Evolutionary conservation across 2,329 filamentous ascomycete species (phyloP), one percentile per base, ranked within the genome.

Genomic region (Ampelomyces quisqualis): DNA sequence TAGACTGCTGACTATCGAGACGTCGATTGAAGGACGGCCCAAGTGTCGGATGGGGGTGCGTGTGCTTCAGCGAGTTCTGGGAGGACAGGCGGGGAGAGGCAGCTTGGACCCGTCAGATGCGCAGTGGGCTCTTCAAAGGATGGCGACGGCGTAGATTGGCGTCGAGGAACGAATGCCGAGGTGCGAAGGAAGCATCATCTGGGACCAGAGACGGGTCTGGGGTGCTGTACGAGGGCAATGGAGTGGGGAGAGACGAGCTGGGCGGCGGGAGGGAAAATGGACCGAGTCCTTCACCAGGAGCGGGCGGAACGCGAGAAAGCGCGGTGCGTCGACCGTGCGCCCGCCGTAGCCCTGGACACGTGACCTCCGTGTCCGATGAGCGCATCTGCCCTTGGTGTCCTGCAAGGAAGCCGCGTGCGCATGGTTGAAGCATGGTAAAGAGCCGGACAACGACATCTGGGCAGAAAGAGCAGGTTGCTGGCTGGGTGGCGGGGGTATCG

Each of bases 101-200:
- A 43, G 42, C 33, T 44, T 44, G 41, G 45, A 44, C 38, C 35
- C 47, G 28, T 36, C 61, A 63, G 63, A 65, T 62, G 61, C 57
- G 62, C 52, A 44, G 45, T 47, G 53, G 65, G 64, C 62, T 67
- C 65, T 52, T n/a, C n/a, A 68, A 49, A 68, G 64, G 38, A 52
- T 53, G 51, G 44, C 46, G 49, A 52, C 49, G 40, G 49, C 49
- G 52, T 48, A 55, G 54, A 58, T 58, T 55, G 58, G 47, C 49
- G 50, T 55, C 39, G 46, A 51, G 37, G 48, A 47, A 38, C 46
- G 41, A 34, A 47, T 28, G 45, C 26, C 34, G 42, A 43, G 35
- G 37, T 29, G 38, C 40, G 48, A 52, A 47, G 45, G 45, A 49
- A 57, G 54, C 65, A 69, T 68, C 48, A 38, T 66, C 51, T 45